These are phyloP conservation scores for Cochlearia excelsa DNA, from an alignment of 345 rosid species.

Conservation along the genomic window DNA sequence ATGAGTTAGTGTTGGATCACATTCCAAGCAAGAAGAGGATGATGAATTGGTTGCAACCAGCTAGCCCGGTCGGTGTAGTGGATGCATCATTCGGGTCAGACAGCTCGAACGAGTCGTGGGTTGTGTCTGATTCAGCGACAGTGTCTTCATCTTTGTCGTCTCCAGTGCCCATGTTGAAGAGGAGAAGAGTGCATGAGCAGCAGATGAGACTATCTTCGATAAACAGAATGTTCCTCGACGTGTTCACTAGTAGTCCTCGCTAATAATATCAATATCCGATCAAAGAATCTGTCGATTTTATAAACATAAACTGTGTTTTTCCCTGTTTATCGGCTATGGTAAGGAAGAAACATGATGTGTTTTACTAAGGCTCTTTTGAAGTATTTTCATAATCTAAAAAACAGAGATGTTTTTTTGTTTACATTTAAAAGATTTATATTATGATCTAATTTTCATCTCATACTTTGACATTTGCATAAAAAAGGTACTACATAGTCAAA, in stretches of 20 bases:
- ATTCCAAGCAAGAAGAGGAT: slow-evolving; percentile 52
- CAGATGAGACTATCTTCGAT: slow-evolving; percentile 63
- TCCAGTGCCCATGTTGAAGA: slow-evolving; percentile 50
- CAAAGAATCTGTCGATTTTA: slow-evolving; percentile 9
- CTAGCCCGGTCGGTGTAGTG: slow-evolving; percentile 62
- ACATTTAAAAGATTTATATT: not conserved
- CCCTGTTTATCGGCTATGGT: slow-evolving; percentile 22
- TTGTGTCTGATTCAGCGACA: slow-evolving; percentile 19
- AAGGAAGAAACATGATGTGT: slow-evolving; percentile 20
- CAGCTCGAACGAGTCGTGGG: slow-evolving; percentile 72
- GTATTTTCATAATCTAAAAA: slow-evolving; percentile 10
- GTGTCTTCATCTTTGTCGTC: slow-evolving; percentile 40
- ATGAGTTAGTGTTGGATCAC: slow-evolving; percentile 54
- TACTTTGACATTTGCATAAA: not conserved
- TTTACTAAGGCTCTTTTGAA: slow-evolving; percentile 21
- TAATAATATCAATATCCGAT: slow-evolving; percentile 33
- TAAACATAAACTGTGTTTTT: slow-evolving; percentile 12
- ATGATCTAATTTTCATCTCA: slow-evolving; percentile 1
- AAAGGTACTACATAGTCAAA: too few relatives aligned
- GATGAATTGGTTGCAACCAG: slow-evolving; percentile 41
- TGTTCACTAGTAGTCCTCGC: slow-evolving; percentile 61
- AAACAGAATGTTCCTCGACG: slow-evolving; percentile 43
- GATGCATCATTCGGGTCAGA: slow-evolving; percentile 68
- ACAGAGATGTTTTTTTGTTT: slow-evolving; percentile 7
- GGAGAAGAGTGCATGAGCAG: slow-evolving; percentile 65